Conservation (phyloP, 441 rosid species). For the Adansonia grandidieri region DNA sequence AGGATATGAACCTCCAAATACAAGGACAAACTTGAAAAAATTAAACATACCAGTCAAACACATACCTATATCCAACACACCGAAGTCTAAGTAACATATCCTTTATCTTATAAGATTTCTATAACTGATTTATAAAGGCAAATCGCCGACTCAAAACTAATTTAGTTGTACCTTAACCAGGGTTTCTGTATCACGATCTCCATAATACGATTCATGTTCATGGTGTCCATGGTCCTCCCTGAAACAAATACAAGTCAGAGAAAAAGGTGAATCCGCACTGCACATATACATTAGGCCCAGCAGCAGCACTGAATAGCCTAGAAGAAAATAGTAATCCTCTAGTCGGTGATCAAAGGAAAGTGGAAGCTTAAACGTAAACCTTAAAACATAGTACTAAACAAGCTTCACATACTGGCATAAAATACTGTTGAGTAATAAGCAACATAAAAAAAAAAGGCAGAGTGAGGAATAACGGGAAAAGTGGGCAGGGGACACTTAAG, state of each 20-base stretch:
- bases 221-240: constrained; percentile 98
- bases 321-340: constrained; percentile 19
- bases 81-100: too few relatives aligned
- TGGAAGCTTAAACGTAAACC: constrained; percentile 5
- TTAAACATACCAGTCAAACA: too few relatives aligned
- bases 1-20: too few relatives aligned
- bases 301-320: constrained; percentile 7
- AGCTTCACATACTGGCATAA: not conserved
- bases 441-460: not conserved
- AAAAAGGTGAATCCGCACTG: constrained; percentile 4
- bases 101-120: not conserved
- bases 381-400: not conserved
- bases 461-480: not conserved
- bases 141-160: constrained; percentile 27
- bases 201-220: constrained; percentile 97
- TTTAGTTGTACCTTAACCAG: constrained; percentile 72
- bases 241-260: constrained; percentile 33
- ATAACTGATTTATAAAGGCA: constrained; percentile 5
- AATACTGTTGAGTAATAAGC: not conserved
- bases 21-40: too few relatives aligned
- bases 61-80: too few relatives aligned
- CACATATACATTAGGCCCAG: not conserved
- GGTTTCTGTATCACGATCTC: constrained; percentile 95
- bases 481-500: not conserved
- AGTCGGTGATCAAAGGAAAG: constrained; percentile 10